A percentile compares a stretch with the other conserved stretches of the same genome.
Conservation (phyloP, 352 stramenopile genomes). For the Phytophthora nicotianae region DNA sequence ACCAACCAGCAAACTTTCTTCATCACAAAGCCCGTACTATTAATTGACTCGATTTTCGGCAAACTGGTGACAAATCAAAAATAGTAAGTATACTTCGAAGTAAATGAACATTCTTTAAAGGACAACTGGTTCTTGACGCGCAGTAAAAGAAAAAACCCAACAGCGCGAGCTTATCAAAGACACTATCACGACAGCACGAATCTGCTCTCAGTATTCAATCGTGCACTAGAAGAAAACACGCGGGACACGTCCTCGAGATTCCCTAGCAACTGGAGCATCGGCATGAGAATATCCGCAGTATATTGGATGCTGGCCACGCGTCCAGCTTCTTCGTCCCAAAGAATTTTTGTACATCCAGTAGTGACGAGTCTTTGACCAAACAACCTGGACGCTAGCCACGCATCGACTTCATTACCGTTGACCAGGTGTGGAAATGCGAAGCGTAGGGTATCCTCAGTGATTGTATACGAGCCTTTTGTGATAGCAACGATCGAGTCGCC, state of each 20-base stretch:
- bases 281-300: not conserved
- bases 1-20: too few relatives aligned
- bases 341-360: not conserved
- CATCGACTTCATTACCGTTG: not conserved
- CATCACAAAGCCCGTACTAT: too few relatives aligned
- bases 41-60: too few relatives aligned
- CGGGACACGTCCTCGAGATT: not conserved
- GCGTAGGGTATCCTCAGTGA: not conserved
- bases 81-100: too few relatives aligned
- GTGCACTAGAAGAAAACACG: not conserved
- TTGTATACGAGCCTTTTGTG: not conserved
- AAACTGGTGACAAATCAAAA: too few relatives aligned
- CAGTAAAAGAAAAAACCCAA: too few relatives aligned
- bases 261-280: slow-evolving; percentile 4
- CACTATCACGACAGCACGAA: not conserved
- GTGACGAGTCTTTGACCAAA: not conserved
- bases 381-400: not conserved
- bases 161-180: too few relatives aligned
- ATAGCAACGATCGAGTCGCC: not conserved
- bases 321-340: not conserved
- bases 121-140: too few relatives aligned
- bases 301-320: not conserved
- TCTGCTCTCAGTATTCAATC: not conserved
- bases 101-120: too few relatives aligned
- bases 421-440: slow-evolving; percentile 4